phyloP scores from a whole-genome alignment of 306 rosid species.

The Vigna unguiculata region DNA sequence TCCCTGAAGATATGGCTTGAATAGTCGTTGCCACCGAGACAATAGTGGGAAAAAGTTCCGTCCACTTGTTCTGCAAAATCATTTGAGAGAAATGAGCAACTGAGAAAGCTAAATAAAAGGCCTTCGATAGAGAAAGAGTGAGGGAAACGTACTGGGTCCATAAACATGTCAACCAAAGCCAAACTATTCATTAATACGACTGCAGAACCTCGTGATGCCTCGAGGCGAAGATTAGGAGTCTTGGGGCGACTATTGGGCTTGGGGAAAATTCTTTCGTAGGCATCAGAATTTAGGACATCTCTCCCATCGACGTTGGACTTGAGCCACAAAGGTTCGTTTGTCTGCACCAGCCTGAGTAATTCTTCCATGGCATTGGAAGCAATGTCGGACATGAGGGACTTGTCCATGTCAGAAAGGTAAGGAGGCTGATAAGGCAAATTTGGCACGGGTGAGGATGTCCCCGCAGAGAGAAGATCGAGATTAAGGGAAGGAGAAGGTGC shows the following conservation, averaged over 20 bases:
- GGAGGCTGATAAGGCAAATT: conserved; percentile 63
- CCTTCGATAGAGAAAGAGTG: not conserved
- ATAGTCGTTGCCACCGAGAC: conserved; percentile 78
- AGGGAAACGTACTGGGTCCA: conserved; percentile 67
- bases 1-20: conserved; percentile 78
- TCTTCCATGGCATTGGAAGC: conserved; percentile 86
- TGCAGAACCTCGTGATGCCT: conserved; percentile 79
- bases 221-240: conserved; percentile 67
- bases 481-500: conserved; percentile 64
- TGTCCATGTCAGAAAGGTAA: conserved; percentile 71
- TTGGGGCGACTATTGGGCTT: conserved; percentile 60
- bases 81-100: not conserved
- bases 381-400: conserved; percentile 77
- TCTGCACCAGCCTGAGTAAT: conserved; percentile 73
- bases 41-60: conserved; percentile 81
- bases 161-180: conserved; percentile 77
- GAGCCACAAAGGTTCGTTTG: conserved; percentile 82
- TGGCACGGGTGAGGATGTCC: conserved; percentile 58
- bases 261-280: conserved; percentile 67
- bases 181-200: conserved; percentile 76
- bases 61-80: conserved; percentile 79
- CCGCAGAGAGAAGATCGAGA: conserved; percentile 78
- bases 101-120: not conserved
- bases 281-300: conserved; percentile 70
- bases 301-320: conserved; percentile 59